Evolutionary conservation across 352 stramenopile species (phyloP).

Genomic region (Pythium insidiosum): DNA sequence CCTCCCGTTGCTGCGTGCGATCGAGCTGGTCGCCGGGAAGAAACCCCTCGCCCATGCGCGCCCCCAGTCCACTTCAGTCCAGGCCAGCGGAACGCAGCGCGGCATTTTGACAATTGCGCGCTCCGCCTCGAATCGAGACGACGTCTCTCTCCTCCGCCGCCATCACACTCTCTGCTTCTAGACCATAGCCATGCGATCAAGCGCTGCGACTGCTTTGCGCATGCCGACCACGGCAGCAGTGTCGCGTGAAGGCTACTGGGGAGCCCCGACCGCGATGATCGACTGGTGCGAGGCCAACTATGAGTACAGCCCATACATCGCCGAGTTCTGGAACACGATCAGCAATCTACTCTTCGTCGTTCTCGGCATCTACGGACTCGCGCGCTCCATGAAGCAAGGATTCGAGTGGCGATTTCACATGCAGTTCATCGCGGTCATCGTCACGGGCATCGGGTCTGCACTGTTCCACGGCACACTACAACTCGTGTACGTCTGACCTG

Average conservation of each 20-base stretch:
- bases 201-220: too few species aligned
- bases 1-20: too few species aligned
- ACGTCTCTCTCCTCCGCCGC: too few species aligned
- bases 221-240: too few species aligned
- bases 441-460: conserved; percentile 78
- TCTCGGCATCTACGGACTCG: conserved; percentile 61
- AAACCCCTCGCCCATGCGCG: too few species aligned
- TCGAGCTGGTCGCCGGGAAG: too few species aligned
- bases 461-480: conserved; percentile 85
- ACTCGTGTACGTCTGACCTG: conserved; percentile 65
- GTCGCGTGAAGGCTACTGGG: conserved; percentile 80
- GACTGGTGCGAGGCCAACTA: conserved; percentile 88
- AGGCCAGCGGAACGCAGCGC: too few species aligned
- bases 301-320: conserved; percentile 64
- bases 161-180: too few species aligned
- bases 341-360: conserved; percentile 81
- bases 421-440: conserved; percentile 59
- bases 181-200: too few species aligned
- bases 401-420: conserved; percentile 73
- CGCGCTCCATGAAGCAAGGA: conserved; percentile 40
- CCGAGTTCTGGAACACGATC: conserved; percentile 86
- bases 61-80: too few species aligned
- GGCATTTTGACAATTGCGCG: too few species aligned
- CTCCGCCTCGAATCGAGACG: too few species aligned
- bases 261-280: conserved; percentile 61